These are phyloP conservation scores for Obelidium mucronatum DNA, from an alignment of 192 early-diverging fungal species.

Conservation along the genomic window DNA sequence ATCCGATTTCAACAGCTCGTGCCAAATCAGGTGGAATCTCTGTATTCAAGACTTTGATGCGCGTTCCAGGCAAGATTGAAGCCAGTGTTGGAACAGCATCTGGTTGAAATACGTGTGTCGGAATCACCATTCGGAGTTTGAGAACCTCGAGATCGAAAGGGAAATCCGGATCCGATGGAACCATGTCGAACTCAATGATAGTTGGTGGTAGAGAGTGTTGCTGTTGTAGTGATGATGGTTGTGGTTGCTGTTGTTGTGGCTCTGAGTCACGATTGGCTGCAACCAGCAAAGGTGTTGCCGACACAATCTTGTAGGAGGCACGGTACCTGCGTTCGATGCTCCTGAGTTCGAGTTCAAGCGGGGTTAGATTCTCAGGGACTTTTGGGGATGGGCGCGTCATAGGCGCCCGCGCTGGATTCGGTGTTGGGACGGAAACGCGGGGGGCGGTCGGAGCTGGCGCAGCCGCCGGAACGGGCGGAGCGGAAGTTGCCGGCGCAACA, in stretches of 20 bases:
- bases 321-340: conserved; percentile 26
- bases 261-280: background rate
- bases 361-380: conserved; percentile 8
- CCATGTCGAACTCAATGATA: conserved; percentile 16
- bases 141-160: conserved; percentile 37
- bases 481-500: background rate
- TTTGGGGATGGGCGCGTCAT: conserved; percentile 10
- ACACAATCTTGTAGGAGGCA: background rate
- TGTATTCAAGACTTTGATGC: conserved; percentile 27
- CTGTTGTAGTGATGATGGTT: background rate
- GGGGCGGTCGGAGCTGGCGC: background rate
- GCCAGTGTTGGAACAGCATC: background rate
- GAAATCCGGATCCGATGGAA: conserved; percentile 34
- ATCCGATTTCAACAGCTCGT: conserved; percentile 28
- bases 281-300: background rate
- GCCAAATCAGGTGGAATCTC: conserved; percentile 22
- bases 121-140: conserved; percentile 6
- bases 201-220: conserved; percentile 14
- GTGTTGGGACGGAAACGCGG: background rate
- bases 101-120: background rate
- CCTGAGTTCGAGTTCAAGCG: conserved; percentile 21
- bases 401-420: conserved; percentile 3
- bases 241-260: background rate
- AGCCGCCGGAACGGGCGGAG: background rate
- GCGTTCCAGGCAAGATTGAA: conserved; percentile 13